Conservation (phyloP, 768 basidiomycete species). For the Hericium coralloides region DNA sequence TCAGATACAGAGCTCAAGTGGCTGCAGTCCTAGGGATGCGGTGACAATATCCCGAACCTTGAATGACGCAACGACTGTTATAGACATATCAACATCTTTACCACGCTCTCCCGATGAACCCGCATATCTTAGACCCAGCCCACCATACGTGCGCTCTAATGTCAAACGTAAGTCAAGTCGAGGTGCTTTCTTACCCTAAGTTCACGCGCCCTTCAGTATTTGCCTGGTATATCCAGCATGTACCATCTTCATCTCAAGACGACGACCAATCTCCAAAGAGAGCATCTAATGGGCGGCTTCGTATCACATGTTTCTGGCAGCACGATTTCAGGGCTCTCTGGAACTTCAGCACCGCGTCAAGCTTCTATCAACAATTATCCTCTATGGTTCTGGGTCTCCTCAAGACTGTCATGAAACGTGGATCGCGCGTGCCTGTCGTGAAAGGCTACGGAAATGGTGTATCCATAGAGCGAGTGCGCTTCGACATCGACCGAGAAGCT, state of each 20-base stretch:
- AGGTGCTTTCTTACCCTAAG: constrained; percentile 7
- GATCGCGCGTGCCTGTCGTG: constrained; percentile 65
- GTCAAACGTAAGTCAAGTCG: constrained; percentile 47
- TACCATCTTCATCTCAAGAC: constrained; percentile 28
- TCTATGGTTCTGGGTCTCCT: constrained; percentile 75
- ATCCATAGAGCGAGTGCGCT: constrained; percentile 67
- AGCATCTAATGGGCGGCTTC: constrained; percentile 33
- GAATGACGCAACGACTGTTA: constrained; percentile 69
- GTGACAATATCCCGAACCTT: constrained; percentile 88
- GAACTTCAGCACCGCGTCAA: constrained; percentile 62
- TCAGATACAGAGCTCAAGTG: not conserved
- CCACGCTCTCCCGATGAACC: constrained; percentile 89
- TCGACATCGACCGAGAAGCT: constrained; percentile 76
- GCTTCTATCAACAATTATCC: constrained; percentile 73
- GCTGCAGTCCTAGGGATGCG: constrained; percentile 76
- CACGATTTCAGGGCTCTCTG: constrained; percentile 86
- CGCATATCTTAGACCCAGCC: constrained; percentile 82
- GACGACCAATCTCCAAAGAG: constrained; percentile 10
- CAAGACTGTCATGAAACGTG: constrained; percentile 73
- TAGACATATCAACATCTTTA: constrained; percentile 90
- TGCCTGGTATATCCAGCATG: constrained; percentile 87
- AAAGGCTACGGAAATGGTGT: constrained; percentile 76
- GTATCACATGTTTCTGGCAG: constrained; percentile 92
- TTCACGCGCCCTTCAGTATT: constrained; percentile 42
- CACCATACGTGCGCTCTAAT: constrained; percentile 86